Evolutionary conservation across 2,329 filamentous ascomycete genomes (phyloP).

Genomic region (Hypomyces perniciosus): DNA sequence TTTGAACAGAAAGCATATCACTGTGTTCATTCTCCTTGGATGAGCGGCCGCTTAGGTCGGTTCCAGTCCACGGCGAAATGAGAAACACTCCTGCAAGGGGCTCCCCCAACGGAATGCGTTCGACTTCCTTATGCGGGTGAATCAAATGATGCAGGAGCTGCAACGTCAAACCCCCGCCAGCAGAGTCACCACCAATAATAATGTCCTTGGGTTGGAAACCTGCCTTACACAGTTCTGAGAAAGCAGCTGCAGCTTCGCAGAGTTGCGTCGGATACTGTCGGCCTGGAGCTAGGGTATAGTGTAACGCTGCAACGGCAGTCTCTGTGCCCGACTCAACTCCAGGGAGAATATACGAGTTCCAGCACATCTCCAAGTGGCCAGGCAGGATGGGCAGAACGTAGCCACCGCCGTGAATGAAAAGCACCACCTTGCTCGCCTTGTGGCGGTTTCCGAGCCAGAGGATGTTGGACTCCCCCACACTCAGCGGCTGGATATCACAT

Average conservation of each 20-base stretch:
- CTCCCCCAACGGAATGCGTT: conserved; percentile 17
- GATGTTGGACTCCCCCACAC: conserved; percentile 15
- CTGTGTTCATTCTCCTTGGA: conserved; percentile 23
- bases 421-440: conserved; percentile 22
- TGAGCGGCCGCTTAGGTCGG: conserved; percentile 15
- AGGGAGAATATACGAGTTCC: conserved; percentile 21
- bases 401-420: conserved; percentile 26
- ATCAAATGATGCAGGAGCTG: conserved; percentile 29
- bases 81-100: conserved; percentile 27
- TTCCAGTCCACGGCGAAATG: conserved; percentile 29
- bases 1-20: conserved; percentile 27
- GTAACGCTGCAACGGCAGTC: conserved; percentile 27
- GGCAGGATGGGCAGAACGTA: conserved; percentile 17
- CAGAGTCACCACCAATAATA: conserved; percentile 32
- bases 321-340: conserved; percentile 17
- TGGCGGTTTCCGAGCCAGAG: conserved; percentile 24
- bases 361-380: conserved; percentile 24
- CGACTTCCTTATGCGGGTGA: conserved; percentile 22
- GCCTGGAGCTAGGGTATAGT: conserved; percentile 29
- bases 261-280: conserved; percentile 28
- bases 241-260: conserved; percentile 25
- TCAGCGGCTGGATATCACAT: conserved; percentile 17
- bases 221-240: conserved; percentile 23
- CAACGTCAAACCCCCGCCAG: conserved; percentile 29
- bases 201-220: conserved; percentile 27